Evolutionary conservation across 2,329 filamentous ascomycete species (phyloP).

Genomic region (Penicillium brevicompactum): DNA sequence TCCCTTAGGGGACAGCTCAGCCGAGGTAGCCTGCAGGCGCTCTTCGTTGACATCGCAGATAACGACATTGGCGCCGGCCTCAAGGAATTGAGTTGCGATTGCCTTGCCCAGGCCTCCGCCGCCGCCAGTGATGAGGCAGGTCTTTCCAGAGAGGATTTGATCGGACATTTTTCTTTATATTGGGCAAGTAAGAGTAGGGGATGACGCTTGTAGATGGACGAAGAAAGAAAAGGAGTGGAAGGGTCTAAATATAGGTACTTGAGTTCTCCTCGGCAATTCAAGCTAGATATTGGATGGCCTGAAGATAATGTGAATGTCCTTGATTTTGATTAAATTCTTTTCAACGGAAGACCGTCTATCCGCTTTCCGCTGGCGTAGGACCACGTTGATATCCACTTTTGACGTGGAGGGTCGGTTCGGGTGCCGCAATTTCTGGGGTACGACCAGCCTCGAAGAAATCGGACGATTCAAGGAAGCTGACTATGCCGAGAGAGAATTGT

Average conservation of each 20-base stretch:
- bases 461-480: constrained; percentile 6
- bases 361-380: constrained; percentile 9
- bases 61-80: constrained; percentile 41
- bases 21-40: constrained; percentile 24
- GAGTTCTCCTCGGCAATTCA: not conserved
- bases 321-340: constrained; percentile 4
- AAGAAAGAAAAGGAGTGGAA: not conserved
- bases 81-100: constrained; percentile 36
- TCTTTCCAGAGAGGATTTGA: constrained; percentile 26
- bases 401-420: constrained; percentile 1
- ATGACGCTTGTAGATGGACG: not conserved
- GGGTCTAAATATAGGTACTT: not conserved
- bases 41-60: constrained; percentile 41
- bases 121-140: constrained; percentile 39
- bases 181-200: not conserved
- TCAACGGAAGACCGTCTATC: constrained; percentile 9
- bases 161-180: constrained; percentile 16
- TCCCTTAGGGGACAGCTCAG: constrained; percentile 25
- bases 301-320: not conserved
- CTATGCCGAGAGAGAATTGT: constrained; percentile 10
- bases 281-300: not conserved
- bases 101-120: constrained; percentile 42
- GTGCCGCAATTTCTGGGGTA: constrained; percentile 3
- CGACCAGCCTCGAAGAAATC: not conserved
- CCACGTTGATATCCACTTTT: constrained; percentile 1